These are phyloP conservation scores for Erythrobasidium hasegawianum DNA, from an alignment of 1,284 basidiomycete genomes.

Conservation along the genomic window DNA sequence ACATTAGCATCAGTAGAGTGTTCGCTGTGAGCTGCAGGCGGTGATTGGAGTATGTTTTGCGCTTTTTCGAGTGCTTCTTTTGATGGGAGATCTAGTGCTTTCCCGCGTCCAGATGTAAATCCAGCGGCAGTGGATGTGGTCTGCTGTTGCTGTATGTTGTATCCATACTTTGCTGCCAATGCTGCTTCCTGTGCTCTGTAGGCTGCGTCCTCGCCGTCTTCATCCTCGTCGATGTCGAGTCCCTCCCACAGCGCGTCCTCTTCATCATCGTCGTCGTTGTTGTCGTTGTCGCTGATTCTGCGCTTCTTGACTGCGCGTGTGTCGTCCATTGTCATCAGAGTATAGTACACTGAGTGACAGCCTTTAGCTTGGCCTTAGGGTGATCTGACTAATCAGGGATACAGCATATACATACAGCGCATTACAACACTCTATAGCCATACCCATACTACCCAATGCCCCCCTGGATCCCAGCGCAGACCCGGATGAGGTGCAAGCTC, in stretches of 20 bases:
- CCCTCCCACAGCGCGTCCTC: slow-evolving; percentile 31
- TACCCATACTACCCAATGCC: no score
- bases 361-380: no score
- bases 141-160: slow-evolving; percentile 6
- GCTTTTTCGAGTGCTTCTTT: slow-evolving; percentile 25
- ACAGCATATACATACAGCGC: no score
- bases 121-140: slow-evolving; percentile 8
- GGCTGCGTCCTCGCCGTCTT: slow-evolving; percentile 7
- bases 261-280: slow-evolving; percentile 21
- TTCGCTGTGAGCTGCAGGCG: no score
- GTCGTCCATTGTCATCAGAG: slow-evolving; percentile 1
- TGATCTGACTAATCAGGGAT: no score
- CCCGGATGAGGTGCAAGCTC: slow-evolving; percentile 26
- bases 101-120: slow-evolving; percentile 31
- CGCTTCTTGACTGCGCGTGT: slow-evolving; percentile 1
- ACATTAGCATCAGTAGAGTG: no score
- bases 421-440: no score
- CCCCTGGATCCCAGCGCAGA: slow-evolving; percentile 5
- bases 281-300: no score
- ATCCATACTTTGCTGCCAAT: slow-evolving; percentile 23
- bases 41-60: neutral
- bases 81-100: slow-evolving; percentile 6
- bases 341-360: no score
- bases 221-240: neutral
- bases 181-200: slow-evolving; percentile 23